phyloP scores from a whole-genome alignment of 306 rosid species.

The Lathyrus aphaca region DNA sequence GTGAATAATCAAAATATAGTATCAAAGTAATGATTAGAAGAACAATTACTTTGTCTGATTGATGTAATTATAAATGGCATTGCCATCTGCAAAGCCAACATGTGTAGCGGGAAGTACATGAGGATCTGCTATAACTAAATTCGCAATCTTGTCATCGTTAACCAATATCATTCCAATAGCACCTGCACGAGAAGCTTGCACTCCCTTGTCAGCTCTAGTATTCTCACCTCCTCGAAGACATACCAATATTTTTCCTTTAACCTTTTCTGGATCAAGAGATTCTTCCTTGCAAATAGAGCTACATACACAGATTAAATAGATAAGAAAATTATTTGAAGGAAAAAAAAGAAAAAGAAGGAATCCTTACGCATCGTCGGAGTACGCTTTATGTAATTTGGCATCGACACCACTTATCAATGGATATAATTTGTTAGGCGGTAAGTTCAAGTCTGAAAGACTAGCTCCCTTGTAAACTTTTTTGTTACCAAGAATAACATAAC shows the following conservation, averaged over 20 bases:
- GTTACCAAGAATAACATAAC: constrained; percentile 55
- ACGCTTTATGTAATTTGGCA: constrained; percentile 27
- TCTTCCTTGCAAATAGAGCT: constrained; percentile 45
- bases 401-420: constrained; percentile 50
- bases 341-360: background rate
- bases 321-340: background rate
- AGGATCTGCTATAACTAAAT: constrained; percentile 39
- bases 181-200: constrained; percentile 44
- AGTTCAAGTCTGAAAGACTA: constrained; percentile 51
- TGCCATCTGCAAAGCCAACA: constrained; percentile 44
- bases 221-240: constrained; percentile 56
- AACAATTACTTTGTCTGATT: constrained; percentile 51
- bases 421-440: constrained; percentile 50
- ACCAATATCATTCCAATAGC: constrained; percentile 73
- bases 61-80: constrained; percentile 43
- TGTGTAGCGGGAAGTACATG: constrained; percentile 61
- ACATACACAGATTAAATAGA: background rate
- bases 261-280: constrained; percentile 58
- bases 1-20: background rate
- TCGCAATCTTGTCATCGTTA: background rate
- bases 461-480: constrained; percentile 46
- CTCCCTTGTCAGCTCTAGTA: constrained; percentile 46
- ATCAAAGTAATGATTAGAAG: background rate
- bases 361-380: constrained; percentile 41
- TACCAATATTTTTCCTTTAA: constrained; percentile 65